Conservation (phyloP, 495 filamentous ascomycete genomes). For the Podospora sp. region DNA sequence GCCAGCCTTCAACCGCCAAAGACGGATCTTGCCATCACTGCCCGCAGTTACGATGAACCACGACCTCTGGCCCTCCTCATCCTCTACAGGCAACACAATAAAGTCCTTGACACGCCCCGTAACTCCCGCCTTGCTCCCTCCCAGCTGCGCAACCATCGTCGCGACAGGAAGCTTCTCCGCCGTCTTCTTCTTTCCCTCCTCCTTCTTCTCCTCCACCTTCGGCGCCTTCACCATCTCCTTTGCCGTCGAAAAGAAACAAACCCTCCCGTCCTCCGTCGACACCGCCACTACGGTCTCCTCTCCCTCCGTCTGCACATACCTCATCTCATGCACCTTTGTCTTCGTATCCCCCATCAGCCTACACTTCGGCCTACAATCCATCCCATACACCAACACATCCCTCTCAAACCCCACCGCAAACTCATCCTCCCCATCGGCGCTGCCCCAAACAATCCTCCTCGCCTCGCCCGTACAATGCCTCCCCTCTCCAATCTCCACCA, state of each 20-base stretch:
- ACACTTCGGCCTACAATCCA: slow-evolving; percentile 81
- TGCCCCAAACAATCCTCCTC: slow-evolving; percentile 79
- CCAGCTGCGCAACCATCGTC: slow-evolving; percentile 72
- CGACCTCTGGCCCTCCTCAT: slow-evolving; percentile 41
- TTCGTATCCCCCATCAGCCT: slow-evolving; percentile 64
- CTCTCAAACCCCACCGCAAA: slow-evolving; percentile 89
- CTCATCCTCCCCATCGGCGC: slow-evolving; percentile 66
- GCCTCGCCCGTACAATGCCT: slow-evolving; percentile 79
- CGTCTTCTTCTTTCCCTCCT: slow-evolving; percentile 22
- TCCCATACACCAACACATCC: slow-evolving; percentile 80
- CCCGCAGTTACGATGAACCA: slow-evolving; percentile 72
- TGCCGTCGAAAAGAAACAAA: slow-evolving; percentile 80
- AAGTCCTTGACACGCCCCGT: slow-evolving; percentile 87
- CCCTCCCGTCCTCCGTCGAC: slow-evolving; percentile 89
- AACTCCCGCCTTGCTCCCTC: slow-evolving; percentile 68
- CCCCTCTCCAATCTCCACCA: slow-evolving; percentile 74
- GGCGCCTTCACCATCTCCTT: slow-evolving; percentile 37
- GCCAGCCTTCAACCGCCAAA: slow-evolving; percentile 64
- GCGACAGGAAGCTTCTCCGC: slow-evolving; percentile 44
- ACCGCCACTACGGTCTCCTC: slow-evolving; percentile 64
- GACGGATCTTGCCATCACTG: slow-evolving; percentile 77
- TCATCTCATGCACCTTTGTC: slow-evolving; percentile 81
- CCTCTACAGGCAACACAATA: slow-evolving; percentile 55
- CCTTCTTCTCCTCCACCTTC: slow-evolving; percentile 14
- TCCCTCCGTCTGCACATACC: slow-evolving; percentile 61